Percentiles rank a stretch among this genome's conserved stretches.
Evolutionary conservation across 2,329 filamentous ascomycete genomes (phyloP).

Genomic region (Tolypocladium album): DNA sequence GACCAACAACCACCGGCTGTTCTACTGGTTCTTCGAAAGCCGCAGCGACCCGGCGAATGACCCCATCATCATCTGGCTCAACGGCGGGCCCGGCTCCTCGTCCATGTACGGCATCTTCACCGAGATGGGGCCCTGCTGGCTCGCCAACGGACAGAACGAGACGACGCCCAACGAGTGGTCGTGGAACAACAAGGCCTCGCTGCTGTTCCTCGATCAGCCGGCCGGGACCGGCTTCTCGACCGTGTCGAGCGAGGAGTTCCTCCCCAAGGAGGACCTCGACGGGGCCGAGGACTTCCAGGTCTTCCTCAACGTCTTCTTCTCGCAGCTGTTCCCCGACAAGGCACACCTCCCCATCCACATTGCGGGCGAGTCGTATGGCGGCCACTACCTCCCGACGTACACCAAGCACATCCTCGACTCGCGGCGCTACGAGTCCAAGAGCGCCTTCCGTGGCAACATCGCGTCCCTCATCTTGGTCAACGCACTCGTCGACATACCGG

Average conservation of each 20-base stretch:
- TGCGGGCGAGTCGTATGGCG: constrained; percentile 24
- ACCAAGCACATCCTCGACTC: constrained; percentile 5
- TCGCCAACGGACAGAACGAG: constrained; percentile 38
- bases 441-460: constrained; percentile 5
- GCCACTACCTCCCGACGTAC: neutral
- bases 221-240: constrained; percentile 23
- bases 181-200: constrained; percentile 37
- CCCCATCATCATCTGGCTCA: constrained; percentile 44
- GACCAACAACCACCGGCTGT: constrained; percentile 2
- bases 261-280: constrained; percentile 19
- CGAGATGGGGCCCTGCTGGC: constrained; percentile 41
- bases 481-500: constrained; percentile 5
- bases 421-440: neutral
- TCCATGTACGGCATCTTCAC: constrained; percentile 41
- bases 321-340: constrained; percentile 27
- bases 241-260: constrained; percentile 16
- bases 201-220: constrained; percentile 22
- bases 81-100: constrained; percentile 45
- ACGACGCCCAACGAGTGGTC: constrained; percentile 44
- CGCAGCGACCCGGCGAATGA: constrained; percentile 14
- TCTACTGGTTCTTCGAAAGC: constrained; percentile 18
- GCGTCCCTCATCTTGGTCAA: constrained; percentile 4
- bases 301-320: constrained; percentile 34
- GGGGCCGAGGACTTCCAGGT: constrained; percentile 31
- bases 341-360: constrained; percentile 27